Evolutionary conservation across 1,284 basidiomycete genomes (phyloP), one percentile per base, ranked within the genome.

Genomic region (Termitomyces sp.): DNA sequence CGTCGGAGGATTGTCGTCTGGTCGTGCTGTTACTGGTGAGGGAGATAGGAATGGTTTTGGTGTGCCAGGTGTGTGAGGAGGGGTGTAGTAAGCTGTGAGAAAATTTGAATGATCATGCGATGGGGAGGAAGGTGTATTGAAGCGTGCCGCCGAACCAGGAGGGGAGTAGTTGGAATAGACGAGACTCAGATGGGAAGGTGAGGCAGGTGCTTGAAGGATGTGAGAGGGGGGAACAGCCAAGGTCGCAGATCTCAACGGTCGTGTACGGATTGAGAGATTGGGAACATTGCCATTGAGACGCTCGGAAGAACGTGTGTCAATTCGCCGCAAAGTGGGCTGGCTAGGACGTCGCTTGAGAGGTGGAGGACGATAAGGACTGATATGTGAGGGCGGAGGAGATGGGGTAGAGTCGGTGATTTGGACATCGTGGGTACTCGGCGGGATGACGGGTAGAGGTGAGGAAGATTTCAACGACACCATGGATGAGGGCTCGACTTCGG

Each of bases 341-440:
- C 83, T 86, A 2, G 84, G 82, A 52, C 83, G 74, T 17, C 82
- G 73, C 30, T 75, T 76, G 9, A 78, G 71, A 21, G 71, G 80
- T 9, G 76, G 70, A 3, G 79, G 79, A 5, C 77, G 75, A 54
- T 77, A 74, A 71, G 87, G 86, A 9, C 70, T 67, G 34, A 82
- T 71, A 33, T 82, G 80, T 3, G 84, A 84, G 1, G 86, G 84
- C 0, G 86, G 82, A 2, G 85, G 84, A 0, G 84, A 88, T 2
- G 82, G 79, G 4, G 80, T 73, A 1, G 75, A 63, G 58, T 84
- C 80, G 38, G 67, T 62, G 42, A 73, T 68, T 43, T 70, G 73
- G 59, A 71, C 71, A 28, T 42, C 41, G 51, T 36, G 53, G n/a
- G 30, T 52, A 50, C 55, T 45, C 46, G 53, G 50, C 12, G 5